A percentile compares a stretch with the other conserved stretches of the same genome.
Conservation (phyloP, 2,329 filamentous ascomycete species). For the Colletotrichum kahawae region DNA sequence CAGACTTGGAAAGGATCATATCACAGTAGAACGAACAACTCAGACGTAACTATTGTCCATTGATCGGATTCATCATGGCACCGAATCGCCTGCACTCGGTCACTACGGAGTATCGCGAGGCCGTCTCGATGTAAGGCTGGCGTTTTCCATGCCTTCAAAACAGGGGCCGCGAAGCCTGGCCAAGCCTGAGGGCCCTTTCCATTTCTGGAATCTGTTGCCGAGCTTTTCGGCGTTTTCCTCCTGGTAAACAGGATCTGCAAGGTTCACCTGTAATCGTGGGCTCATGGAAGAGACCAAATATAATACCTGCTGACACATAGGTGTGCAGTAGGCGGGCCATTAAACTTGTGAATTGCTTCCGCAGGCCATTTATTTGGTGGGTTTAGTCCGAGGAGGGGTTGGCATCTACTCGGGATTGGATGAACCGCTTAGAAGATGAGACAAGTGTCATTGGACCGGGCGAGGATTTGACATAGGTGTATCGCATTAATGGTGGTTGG, state of each 20-base stretch:
- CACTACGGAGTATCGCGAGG: neutral
- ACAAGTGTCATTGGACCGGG: neutral
- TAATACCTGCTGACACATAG: neutral
- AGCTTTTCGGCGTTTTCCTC: neutral
- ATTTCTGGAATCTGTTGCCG: neutral
- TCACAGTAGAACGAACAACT: neutral
- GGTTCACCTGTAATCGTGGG: neutral
- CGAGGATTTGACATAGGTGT: neutral
- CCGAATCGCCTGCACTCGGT: neutral
- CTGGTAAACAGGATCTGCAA: neutral
- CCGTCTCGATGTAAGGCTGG: neutral
- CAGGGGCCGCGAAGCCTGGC: accelerated
- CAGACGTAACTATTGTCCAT: neutral
- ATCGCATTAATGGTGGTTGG: neutral
- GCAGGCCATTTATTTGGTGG: neutral
- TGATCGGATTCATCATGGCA: neutral
- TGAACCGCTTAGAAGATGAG: neutral
- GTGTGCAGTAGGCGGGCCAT: neutral
- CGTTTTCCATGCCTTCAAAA: neutral
- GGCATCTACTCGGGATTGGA: neutral
- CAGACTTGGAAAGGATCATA: accelerated
- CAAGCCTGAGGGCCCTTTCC: neutral
- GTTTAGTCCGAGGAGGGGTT: neutral
- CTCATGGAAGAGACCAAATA: neutral
- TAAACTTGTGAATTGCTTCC: neutral